A percentile compares a stretch with the other conserved stretches of the same genome.
Evolutionary conservation across 2,329 filamentous ascomycete genomes (phyloP).

Genomic region (Colletotrichum liaoningense): DNA sequence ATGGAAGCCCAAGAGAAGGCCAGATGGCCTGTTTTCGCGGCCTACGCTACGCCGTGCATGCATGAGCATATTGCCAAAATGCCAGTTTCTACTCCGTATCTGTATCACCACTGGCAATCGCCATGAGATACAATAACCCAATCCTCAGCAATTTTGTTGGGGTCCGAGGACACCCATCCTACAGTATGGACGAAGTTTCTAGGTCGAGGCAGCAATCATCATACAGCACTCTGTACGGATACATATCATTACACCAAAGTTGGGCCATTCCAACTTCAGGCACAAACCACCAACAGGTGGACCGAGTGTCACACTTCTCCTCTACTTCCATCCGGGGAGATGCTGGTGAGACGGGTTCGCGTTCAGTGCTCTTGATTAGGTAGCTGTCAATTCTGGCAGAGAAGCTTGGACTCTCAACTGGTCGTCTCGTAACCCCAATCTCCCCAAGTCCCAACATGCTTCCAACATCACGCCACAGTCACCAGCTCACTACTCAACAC

Average conservation of each 20-base stretch:
- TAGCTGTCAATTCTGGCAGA: constrained; percentile 1
- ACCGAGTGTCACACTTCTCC: constrained; percentile 3
- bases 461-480: constrained; percentile 22
- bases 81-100: not conserved
- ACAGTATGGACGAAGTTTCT: not conserved
- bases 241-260: not conserved
- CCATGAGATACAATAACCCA: not conserved
- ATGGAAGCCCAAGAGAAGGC: constrained; percentile 21
- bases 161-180: not conserved
- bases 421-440: not conserved
- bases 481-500: constrained; percentile 1
- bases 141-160: not conserved
- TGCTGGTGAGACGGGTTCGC: not conserved
- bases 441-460: not conserved
- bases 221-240: not conserved
- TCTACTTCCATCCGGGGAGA: not conserved
- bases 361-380: not conserved
- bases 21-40: constrained; percentile 26
- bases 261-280: not conserved
- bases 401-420: constrained; percentile 5
- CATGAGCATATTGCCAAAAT: not conserved
- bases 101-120: not conserved
- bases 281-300: not conserved
- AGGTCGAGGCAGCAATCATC: not conserved
- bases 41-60: constrained; percentile 10